Percentiles rank a stretch among this genome's conserved stretches.
Evolutionary conservation across 2,329 filamentous ascomycete species (phyloP).

Genomic region (Pezicula neosporulosa): DNA sequence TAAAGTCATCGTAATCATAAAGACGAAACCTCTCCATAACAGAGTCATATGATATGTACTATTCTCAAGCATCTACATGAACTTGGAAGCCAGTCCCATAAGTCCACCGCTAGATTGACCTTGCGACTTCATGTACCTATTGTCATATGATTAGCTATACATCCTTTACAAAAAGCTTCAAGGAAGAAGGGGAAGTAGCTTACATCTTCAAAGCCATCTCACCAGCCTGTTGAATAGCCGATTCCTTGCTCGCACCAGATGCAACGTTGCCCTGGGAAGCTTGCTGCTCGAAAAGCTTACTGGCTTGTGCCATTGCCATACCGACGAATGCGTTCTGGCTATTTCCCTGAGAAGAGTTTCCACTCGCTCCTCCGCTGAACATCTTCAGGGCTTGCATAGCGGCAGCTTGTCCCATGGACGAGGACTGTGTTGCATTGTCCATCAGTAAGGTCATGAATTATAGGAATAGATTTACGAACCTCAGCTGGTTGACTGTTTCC

Average conservation of each 20-base stretch:
- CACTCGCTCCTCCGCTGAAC: conserved; percentile 59
- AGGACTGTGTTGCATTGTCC: conserved; percentile 22
- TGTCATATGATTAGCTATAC: too few species aligned
- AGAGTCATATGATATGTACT: neutral
- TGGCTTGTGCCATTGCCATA: conserved; percentile 83
- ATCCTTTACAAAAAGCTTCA: too few species aligned
- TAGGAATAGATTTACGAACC: conserved; percentile 34
- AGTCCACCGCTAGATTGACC: conserved; percentile 43
- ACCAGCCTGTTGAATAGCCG: conserved; percentile 72
- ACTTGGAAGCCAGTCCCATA: conserved; percentile 57
- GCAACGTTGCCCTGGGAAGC: conserved; percentile 48
- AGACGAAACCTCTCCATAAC: neutral
- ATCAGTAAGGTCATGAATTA: neutral
- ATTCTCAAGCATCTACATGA: conserved; percentile 34
- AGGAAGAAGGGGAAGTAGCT: too few species aligned
- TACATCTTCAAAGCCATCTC: conserved; percentile 92
- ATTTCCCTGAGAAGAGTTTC: conserved; percentile 40
- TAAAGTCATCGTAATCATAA: neutral
- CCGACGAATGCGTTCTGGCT: conserved; percentile 79
- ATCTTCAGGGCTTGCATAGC: conserved; percentile 80
- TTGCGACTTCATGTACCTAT: conserved; percentile 62
- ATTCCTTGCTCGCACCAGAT: conserved; percentile 70
- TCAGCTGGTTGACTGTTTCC: conserved; percentile 40
- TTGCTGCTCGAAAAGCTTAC: conserved; percentile 64
- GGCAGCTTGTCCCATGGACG: conserved; percentile 65